A percentile compares a stretch with the other conserved stretches of the same genome.
These are phyloP conservation scores for Fusarium floridanum DNA, from an alignment of 2,329 filamentous ascomycete species.

Conservation along the genomic window DNA sequence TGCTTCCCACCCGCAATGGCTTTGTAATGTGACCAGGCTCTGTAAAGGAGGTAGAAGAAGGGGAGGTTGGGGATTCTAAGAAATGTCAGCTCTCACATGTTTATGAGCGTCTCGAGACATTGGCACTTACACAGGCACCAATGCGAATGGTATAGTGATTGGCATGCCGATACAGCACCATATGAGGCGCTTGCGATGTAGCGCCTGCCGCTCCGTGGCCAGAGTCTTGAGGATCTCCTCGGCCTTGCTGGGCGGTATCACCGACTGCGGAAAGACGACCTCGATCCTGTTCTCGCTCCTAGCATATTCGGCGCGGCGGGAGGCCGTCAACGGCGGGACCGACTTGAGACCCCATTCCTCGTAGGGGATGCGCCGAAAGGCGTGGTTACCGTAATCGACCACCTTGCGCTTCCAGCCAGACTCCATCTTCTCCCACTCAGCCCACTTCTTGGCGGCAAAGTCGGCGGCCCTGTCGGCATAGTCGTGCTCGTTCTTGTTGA, in stretches of 20 bases:
- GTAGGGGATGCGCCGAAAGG: constrained; percentile 89
- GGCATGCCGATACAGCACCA: constrained; percentile 89
- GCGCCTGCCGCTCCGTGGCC: constrained; percentile 81
- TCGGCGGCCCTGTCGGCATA: constrained; percentile 76
- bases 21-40: constrained; percentile 92
- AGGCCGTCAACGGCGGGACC: constrained; percentile 82
- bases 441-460: constrained; percentile 83
- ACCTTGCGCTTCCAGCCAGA: constrained; percentile 89
- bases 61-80: constrained; percentile 89
- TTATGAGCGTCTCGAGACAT: background rate
- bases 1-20: constrained; percentile 88
- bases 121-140: constrained; percentile 84
- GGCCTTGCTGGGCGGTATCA: constrained; percentile 75
- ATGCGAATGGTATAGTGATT: constrained; percentile 82
- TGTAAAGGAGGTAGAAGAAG: constrained; percentile 95
- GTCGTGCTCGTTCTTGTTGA: constrained; percentile 62
- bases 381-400: constrained; percentile 86
- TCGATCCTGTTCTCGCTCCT: constrained; percentile 65
- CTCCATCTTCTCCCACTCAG: constrained; percentile 86
- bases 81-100: background rate
- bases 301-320: constrained; percentile 61
- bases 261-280: constrained; percentile 79
- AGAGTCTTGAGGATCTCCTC: constrained; percentile 75
- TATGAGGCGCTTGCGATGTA: constrained; percentile 82
- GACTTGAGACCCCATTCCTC: constrained; percentile 99